Base-by-base conservation (phyloP, 2,329 filamentous ascomycete species). In the Aureobasidium sp. region DNA sequence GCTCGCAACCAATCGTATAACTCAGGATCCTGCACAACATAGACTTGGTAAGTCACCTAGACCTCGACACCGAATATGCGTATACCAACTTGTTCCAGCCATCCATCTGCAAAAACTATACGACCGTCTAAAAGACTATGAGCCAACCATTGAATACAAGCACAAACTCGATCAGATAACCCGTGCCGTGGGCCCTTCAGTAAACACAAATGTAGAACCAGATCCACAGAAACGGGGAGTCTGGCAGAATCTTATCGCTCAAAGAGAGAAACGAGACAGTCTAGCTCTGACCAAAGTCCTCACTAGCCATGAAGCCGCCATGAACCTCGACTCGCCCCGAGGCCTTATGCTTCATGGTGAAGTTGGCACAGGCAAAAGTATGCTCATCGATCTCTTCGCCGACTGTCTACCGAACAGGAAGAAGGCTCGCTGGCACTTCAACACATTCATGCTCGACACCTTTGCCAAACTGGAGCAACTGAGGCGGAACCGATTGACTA, bases 371-470 rank as follows among this genome's bases (percentile, higher is more conserved):
- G 89, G 90, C 15, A 94, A 94, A 72, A 89, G 85, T 5, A 91
- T 94, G 88, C 81, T 94, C n/a, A 80, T 92, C 15, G 89, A 93
- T 68, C 76, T 94, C 0, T 83, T 94, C n/a, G 88, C 88, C 15
- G 86, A 91, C 57, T 88, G 87, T 56, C 75, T 94, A 4, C 90
- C 90, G 1, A 91, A 85, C 17, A 77, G 80, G 48, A 86, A 85
- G 68, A 93, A 93, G 76, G 79, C 82, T 67, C 79, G 89, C 63
- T 91, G 87, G 85, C 90, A 93, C 70, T 94, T 91, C 74, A 91
- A 90, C 71, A 91, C 88, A 0, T 94, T 94, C 68, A 94, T 94
- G 88, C 78, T 93, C 9, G 86, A 92, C 66, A 85, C 84, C 0
- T 80, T 92, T 50, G 86, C 88, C 0, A 85, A 86, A 56, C 77